phyloP scores from a whole-genome alignment of 352 stramenopile genomes.

The Globisporangium nunn region DNA sequence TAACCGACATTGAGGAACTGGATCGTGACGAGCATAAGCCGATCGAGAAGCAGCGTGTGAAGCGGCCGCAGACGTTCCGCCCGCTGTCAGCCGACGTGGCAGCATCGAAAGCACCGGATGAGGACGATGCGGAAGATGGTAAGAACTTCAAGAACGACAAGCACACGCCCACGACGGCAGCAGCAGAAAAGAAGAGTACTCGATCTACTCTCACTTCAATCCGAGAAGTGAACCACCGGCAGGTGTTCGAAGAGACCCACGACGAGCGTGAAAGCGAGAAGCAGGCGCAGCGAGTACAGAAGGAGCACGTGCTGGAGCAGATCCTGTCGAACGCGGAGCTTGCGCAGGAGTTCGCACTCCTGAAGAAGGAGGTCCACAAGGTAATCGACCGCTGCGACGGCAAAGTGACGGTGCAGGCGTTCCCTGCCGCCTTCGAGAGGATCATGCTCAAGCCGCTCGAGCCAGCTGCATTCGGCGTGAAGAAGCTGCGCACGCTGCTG shows the following conservation, averaged over 20 bases:
- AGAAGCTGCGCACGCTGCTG: conserved; percentile 69
- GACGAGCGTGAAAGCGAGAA: conserved; percentile 9
- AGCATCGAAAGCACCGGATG: conserved; percentile 1
- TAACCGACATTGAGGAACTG: conserved; percentile 58
- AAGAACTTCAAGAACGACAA: conserved; percentile 7
- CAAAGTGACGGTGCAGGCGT: conserved; percentile 40
- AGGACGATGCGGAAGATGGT: not conserved
- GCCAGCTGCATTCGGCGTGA: conserved; percentile 48
- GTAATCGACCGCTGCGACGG: conserved; percentile 54
- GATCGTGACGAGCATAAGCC: conserved; percentile 48
- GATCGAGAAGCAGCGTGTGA: conserved; percentile 53
- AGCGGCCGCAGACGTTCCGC: conserved; percentile 28
- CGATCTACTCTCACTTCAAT: not conserved
- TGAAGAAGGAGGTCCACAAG: conserved; percentile 72
- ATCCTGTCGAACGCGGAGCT: conserved; percentile 41
- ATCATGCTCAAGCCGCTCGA: conserved; percentile 68
- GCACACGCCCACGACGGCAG: conserved; percentile 5
- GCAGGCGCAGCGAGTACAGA: conserved; percentile 20
- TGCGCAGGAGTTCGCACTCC: conserved; percentile 37
- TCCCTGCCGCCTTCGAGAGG: conserved; percentile 42
- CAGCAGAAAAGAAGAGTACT: not conserved
- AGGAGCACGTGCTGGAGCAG: conserved; percentile 38
- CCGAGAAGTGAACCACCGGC: conserved; percentile 19
- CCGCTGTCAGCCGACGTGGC: conserved; percentile 21
- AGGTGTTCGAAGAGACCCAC: conserved; percentile 38